phyloP scores from a whole-genome alignment of 257 asterid genomes.

The Apocynum venetum region DNA sequence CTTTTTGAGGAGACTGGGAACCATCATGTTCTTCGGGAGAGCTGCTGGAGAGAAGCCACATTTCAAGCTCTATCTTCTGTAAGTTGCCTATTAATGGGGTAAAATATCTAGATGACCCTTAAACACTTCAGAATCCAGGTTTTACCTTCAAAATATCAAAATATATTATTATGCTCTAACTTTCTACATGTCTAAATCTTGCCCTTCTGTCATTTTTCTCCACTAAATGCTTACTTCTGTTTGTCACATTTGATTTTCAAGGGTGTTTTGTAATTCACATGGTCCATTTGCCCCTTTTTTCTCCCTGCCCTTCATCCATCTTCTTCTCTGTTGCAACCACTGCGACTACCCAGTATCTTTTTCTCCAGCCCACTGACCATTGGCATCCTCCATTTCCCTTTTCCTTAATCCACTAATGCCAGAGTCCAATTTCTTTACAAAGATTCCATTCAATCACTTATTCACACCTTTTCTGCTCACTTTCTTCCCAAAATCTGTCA shows the following conservation, averaged over 20 bases:
- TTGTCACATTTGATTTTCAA: no score
- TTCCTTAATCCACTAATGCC: background rate
- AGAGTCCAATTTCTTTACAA: background rate
- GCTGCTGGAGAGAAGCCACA: slow-evolving; percentile 91
- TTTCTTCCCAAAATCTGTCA: slow-evolving; percentile 51
- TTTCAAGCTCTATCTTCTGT: slow-evolving; percentile 63
- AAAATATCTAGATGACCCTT: background rate
- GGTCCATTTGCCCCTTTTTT: background rate
- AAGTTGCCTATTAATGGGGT: slow-evolving; percentile 18
- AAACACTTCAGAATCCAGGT: background rate
- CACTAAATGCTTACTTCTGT: no score
- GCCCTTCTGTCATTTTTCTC: background rate
- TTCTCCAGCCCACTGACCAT: background rate
- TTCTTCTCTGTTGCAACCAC: background rate
- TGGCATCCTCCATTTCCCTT: background rate
- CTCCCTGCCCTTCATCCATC: background rate
- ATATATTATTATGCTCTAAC: background rate
- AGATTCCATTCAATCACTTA: background rate
- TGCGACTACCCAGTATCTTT: background rate
- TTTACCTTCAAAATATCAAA: background rate
- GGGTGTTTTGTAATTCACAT: no score
- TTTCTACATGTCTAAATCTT: background rate
- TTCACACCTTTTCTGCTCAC: slow-evolving; percentile 30
- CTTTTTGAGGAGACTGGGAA: slow-evolving; percentile 42
- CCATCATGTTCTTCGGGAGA: slow-evolving; percentile 75